A percentile compares a stretch with the other conserved stretches of the same genome.
Evolutionary conservation across 2,329 filamentous ascomycete species (phyloP).

Genomic region (Aspergillus uvarum): DNA sequence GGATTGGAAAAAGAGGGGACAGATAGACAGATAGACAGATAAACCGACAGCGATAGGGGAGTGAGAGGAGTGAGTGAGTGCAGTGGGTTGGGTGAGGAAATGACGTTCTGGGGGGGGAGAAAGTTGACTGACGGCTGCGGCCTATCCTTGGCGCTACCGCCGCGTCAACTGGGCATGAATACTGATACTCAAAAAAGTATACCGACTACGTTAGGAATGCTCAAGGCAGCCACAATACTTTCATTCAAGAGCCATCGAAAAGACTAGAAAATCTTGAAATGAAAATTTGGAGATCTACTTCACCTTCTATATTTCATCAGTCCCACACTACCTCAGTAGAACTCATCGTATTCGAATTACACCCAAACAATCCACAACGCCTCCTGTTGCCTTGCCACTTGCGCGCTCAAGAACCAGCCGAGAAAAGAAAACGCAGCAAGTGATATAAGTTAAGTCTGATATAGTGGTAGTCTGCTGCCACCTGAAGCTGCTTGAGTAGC

Average conservation of each 20-base stretch:
- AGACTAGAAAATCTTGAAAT: too few relatives aligned
- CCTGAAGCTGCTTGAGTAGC: background rate
- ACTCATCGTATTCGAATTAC: background rate
- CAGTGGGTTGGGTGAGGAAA: constrained; percentile 9
- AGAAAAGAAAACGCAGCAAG: background rate
- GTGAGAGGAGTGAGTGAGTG: background rate
- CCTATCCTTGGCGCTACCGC: constrained; percentile 31
- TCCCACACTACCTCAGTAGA: background rate
- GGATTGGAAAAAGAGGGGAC: constrained; percentile 18
- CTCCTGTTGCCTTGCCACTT: background rate
- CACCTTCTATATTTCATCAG: background rate
- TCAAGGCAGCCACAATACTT: background rate
- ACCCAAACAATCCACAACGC: background rate
- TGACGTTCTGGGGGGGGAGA: constrained; percentile 36
- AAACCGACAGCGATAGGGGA: background rate
- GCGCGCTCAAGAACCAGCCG: constrained; percentile 8
- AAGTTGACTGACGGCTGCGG: background rate
- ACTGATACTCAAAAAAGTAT: too few relatives aligned
- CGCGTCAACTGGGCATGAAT: constrained; percentile 4
- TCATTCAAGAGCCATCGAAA: too few relatives aligned
- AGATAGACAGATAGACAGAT: background rate
- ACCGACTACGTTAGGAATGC: background rate
- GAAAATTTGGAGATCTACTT: background rate
- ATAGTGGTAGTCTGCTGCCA: background rate
- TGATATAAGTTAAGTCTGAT: background rate